Base-by-base conservation (phyloP, 331 rosid species). In the Prunus yedoensis region DNA sequence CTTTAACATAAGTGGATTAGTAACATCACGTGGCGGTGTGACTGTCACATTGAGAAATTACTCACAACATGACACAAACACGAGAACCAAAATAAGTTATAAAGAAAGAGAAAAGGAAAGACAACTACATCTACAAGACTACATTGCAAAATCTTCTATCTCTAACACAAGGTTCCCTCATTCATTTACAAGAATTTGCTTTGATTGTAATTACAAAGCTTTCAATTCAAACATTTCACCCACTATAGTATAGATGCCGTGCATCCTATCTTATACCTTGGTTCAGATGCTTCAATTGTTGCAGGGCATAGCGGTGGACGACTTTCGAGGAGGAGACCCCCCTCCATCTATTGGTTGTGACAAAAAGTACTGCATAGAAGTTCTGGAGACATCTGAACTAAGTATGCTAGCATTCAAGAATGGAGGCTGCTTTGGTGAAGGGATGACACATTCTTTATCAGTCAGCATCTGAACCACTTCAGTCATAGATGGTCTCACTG, bases 391-490 rank as follows among this genome's bases (percentile, higher is more conserved):
- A 68, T 71, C 84, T 21, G 72, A 47, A 49, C n/a, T 73, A 11
- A 81, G 71, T 35, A 84, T 52, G 67, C 79, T 85, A 15, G 85
- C 81, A 83, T 89, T 88, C n/a, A 87, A 58, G 78, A 88, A 85
- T 70, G 90, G 90, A 51, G 84, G 89, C 56, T 84, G 85, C 45
- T 70, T 77, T 46, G 90, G 91, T 28, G 74, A 62, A 61, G 90
- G 91, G 76, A 88, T 77, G 47, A 5, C 71, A 32, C 50, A 69
- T 54, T 85, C 82, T 75, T 63, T 72, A 20, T 75, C 66, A 11
- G 78, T 87, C 77, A 89, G 72, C 88, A 91, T 85, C 52, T 77
- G 82, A 85, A 89, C 78, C 6, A 89, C 88, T 51, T 87, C 86
- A 15, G 75, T 72, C 91, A 91, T 89, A 13, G 89, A 80, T 66